Percentiles rank a stretch among this genome's conserved stretches.
Conservation (phyloP, 129 eudicot species). For the Artemisia tridentata region DNA sequence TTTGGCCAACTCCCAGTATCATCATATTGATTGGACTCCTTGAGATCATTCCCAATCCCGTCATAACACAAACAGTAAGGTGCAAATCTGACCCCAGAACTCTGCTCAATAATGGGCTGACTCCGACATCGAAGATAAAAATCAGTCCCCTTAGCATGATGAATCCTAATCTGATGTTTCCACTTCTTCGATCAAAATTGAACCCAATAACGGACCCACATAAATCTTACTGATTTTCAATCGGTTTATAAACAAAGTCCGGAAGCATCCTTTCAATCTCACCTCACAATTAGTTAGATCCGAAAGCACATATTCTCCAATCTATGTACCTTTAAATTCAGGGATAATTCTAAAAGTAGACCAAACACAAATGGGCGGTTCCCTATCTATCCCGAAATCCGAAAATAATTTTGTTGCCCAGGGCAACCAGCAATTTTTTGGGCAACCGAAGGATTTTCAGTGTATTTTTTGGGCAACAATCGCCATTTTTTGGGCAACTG, state of each 20-base stretch:
- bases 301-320: slow-evolving; percentile 54
- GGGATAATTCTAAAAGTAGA: too few species aligned
- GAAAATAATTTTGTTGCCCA: too few species aligned
- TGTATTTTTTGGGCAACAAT: too few species aligned
- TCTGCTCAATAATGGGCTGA: slow-evolving; percentile 73
- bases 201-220: slow-evolving; percentile 68
- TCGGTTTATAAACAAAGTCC: slow-evolving; percentile 66
- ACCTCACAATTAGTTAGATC: slow-evolving; percentile 64
- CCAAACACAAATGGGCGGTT: too few species aligned
- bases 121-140: slow-evolving; percentile 74
- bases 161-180: slow-evolving; percentile 80
- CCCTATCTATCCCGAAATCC: too few species aligned
- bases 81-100: slow-evolving; percentile 67
- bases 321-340: slow-evolving; percentile 46
- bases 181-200: slow-evolving; percentile 70
- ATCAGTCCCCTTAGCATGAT: slow-evolving; percentile 60
- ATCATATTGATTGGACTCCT: slow-evolving; percentile 56
- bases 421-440: too few species aligned
- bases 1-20: slow-evolving; percentile 85
- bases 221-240: slow-evolving; percentile 56
- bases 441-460: too few species aligned
- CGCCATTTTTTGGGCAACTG: too few species aligned
- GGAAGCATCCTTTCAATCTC: slow-evolving; percentile 58
- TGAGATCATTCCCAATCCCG: slow-evolving; percentile 59
- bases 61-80: slow-evolving; percentile 61